A percentile compares a stretch with the other conserved stretches of the same genome.
Evolutionary conservation across 1,284 basidiomycete species (phyloP).

Genomic region (Boletus hoseneyae): DNA sequence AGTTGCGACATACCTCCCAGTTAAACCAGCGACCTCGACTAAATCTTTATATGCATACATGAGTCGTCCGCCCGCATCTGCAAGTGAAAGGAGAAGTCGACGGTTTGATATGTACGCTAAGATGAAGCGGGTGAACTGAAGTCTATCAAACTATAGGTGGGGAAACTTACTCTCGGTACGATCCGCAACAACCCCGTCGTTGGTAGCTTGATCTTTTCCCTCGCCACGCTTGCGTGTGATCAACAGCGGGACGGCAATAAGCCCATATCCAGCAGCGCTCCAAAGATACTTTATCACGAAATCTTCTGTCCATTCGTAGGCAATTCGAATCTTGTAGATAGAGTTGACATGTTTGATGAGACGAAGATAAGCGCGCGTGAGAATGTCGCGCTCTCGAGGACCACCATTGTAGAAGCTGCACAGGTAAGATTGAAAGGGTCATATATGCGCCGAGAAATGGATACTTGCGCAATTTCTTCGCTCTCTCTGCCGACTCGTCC

Average conservation of each 20-base stretch:
- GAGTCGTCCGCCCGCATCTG: conserved; percentile 90
- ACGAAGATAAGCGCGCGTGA: conserved; percentile 76
- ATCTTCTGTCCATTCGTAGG: conserved; percentile 90
- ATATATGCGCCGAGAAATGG: not conserved
- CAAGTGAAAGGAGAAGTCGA: conserved; percentile 87
- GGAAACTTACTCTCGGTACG: conserved; percentile 59
- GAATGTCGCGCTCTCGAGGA: conserved; percentile 77
- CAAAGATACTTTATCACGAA: conserved; percentile 94
- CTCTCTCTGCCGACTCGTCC: conserved; percentile 86
- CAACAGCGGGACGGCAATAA: conserved; percentile 87
- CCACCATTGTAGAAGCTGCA: conserved; percentile 91
- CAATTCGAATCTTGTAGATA: conserved; percentile 88
- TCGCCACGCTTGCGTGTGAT: conserved; percentile 45
- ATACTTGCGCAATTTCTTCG: conserved; percentile 86
- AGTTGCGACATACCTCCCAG: conserved; percentile 50
- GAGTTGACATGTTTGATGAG: conserved; percentile 89
- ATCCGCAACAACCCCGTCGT: conserved; percentile 44
- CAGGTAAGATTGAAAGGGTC: not conserved
- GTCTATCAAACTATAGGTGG: not conserved
- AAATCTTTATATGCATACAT: conserved; percentile 94
- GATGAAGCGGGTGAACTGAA: not conserved
- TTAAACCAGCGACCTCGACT: conserved; percentile 90
- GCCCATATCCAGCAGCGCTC: conserved; percentile 85
- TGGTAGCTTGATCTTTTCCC: conserved; percentile 3
- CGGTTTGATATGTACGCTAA: conserved; percentile 96